phyloP scores from a whole-genome alignment of 208 protist genomes.

The Trypanosoma rangeli region DNA sequence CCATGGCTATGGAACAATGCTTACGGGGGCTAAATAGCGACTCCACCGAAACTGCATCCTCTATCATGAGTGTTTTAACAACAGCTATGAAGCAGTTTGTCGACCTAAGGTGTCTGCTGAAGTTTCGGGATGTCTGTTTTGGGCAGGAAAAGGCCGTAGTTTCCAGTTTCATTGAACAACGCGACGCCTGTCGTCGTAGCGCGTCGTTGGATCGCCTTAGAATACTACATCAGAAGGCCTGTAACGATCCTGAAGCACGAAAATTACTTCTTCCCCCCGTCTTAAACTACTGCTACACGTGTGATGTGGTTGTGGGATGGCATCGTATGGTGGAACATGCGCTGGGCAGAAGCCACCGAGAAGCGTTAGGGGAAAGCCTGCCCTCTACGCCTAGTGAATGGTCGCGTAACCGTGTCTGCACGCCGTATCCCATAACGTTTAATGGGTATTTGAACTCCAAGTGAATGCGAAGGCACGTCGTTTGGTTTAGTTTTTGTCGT shows the following conservation, averaged over 20 bases:
- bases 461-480: background rate
- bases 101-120: slow-evolving; percentile 68
- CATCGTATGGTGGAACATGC: slow-evolving; percentile 75
- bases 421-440: background rate
- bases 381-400: slow-evolving; percentile 34
- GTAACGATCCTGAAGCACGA: slow-evolving; percentile 28
- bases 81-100: slow-evolving; percentile 77
- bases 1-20: slow-evolving; percentile 77
- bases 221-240: slow-evolving; percentile 24
- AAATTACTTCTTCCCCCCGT: slow-evolving; percentile 58
- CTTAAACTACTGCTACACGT: slow-evolving; percentile 84
- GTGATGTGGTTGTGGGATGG: slow-evolving; percentile 71
- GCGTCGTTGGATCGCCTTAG: slow-evolving; percentile 35
- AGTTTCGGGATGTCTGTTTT: slow-evolving; percentile 60
- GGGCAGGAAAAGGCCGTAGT: slow-evolving; percentile 25
- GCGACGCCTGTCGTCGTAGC: slow-evolving; percentile 41
- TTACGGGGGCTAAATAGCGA: slow-evolving; percentile 29
- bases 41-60: slow-evolving; percentile 12
- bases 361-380: slow-evolving; percentile 34
- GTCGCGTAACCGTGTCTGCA: slow-evolving; percentile 10
- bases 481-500: background rate
- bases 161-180: slow-evolving; percentile 35
- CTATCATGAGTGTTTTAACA: slow-evolving; percentile 25
- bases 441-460: background rate
- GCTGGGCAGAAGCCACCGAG: slow-evolving; percentile 49